Conservation (phyloP, 352 stramenopile genomes). For the Peronosclerospora sorghi region DNA sequence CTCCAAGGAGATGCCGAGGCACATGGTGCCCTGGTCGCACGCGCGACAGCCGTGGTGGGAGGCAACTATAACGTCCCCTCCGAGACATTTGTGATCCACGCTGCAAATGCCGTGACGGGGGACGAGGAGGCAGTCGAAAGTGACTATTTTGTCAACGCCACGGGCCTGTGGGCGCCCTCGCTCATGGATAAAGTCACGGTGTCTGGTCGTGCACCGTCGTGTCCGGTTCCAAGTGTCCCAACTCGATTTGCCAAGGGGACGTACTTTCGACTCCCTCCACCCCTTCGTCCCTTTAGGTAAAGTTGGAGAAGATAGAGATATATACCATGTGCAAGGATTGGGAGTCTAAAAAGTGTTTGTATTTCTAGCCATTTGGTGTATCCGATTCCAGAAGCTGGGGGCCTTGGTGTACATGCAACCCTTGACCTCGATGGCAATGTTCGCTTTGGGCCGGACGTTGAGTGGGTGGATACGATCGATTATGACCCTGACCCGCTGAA, state of each 20-base stretch:
- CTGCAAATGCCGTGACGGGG: conserved; percentile 24
- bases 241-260: conserved; percentile 90
- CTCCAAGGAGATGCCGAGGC: conserved; percentile 87
- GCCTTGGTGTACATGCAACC: conserved; percentile 94
- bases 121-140: conserved; percentile 63
- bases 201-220: not conserved
- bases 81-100: conserved; percentile 28
- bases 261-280: conserved; percentile 86
- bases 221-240: conserved; percentile 22
- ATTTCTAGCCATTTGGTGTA: conserved; percentile 86
- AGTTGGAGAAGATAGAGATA: not conserved
- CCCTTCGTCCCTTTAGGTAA: conserved; percentile 48
- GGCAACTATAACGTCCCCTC: conserved; percentile 18
- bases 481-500: conserved; percentile 69
- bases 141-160: conserved; percentile 89
- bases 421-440: conserved; percentile 88
- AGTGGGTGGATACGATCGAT: conserved; percentile 88
- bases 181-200: conserved; percentile 25
- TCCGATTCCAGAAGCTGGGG: conserved; percentile 89
- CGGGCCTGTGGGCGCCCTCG: conserved; percentile 71
- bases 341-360: not conserved
- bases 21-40: conserved; percentile 70
- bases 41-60: conserved; percentile 52
- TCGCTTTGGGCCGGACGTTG: conserved; percentile 94
- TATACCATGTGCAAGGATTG: not conserved